Base-by-base conservation (phyloP, 371 early-diverging fungal species). In the Mucor mucedo region DNA sequence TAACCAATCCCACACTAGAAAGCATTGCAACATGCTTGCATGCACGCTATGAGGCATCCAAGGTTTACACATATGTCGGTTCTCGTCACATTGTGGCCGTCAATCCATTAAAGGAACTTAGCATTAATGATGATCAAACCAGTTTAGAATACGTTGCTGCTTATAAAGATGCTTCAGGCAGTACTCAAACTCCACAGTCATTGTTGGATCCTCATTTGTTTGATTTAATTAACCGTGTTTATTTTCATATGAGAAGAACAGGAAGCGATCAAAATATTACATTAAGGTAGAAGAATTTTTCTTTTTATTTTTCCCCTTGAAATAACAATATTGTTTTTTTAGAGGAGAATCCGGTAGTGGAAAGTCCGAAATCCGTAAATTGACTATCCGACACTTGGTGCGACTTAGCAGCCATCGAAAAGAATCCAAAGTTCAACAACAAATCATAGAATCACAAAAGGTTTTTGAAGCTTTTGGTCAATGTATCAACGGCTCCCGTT, bases 281-380 rank as follows among this genome's bases (percentile, higher is more conserved):
- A 60, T 74, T 83, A 50, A 75, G 75, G 88, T 84, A 83, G 63
- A 60, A 11, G n/a, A 28, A 41, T 52, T 60, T 52, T 44, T 47
- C 21, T 53, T 42, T 33, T 14, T n/a, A 45, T 5, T 16, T 21
- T 21, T 44, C 30, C 35, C 45, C 40, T 42, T 78, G 27, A 59
- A 76, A 32, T 88, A 83, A 66, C 59, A 55, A 32, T 91, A 47
- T 76, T 29, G 72, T 61, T 62, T 40, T 44, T 54, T 65, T 50
- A 93, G 93, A 67, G 97, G 97, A 30, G 93, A 93, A 65, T 80
- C 90, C 29, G 94, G 91, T 42, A 85, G 91, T 49, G 97, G 97
- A 60, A 96, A 95, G 77, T 87, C 93, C 7, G 90, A 93, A 69
- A 83, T 86, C 42, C 76, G 82, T 35, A 82, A 80, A 48, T 73